These are phyloP conservation scores for Ambrosiella beaveri DNA, from an alignment of 2,329 filamentous ascomycete species.

Conservation along the genomic window DNA sequence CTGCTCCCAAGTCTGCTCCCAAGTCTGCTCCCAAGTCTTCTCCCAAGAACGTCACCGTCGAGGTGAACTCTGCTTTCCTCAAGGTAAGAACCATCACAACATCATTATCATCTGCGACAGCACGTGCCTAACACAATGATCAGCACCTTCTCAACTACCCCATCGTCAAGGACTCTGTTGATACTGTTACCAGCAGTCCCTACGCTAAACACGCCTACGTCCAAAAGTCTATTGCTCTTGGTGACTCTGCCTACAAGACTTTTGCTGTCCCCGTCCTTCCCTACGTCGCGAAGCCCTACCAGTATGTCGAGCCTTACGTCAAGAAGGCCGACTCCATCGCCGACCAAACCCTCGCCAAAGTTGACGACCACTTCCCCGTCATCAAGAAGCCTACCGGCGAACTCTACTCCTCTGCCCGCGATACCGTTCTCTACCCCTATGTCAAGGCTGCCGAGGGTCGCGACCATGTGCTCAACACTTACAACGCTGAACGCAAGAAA, in stretches of 20 bases:
- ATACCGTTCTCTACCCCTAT: conserved; percentile 43
- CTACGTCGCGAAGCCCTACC: conserved; percentile 52
- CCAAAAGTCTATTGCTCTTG: conserved; percentile 62
- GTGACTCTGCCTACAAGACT: conserved; percentile 56
- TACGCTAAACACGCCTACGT: conserved; percentile 72
- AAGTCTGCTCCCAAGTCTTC: conserved; percentile 18
- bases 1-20: conserved; percentile 17
- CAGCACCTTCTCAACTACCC: conserved; percentile 79
- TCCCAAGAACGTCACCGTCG: conserved; percentile 7
- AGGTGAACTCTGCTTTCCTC: conserved; percentile 30
- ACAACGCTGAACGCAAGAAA: conserved; percentile 43
- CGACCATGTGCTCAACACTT: conserved; percentile 42
- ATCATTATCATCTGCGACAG: background rate
- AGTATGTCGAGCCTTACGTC: conserved; percentile 71
- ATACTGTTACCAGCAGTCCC: conserved; percentile 25
- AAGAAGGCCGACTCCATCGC: conserved; percentile 63
- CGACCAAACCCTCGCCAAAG: conserved; percentile 49
- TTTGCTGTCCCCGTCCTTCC: conserved; percentile 65
- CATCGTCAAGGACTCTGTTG: conserved; percentile 58
- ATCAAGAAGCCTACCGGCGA: conserved; percentile 61
- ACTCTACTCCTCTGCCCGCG: conserved; percentile 46
- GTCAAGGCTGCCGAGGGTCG: conserved; percentile 43
- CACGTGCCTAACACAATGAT: background rate
- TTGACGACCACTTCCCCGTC: conserved; percentile 54
- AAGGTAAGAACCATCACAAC: conserved; percentile 23